Percentiles rank a stretch among this genome's conserved stretches.
phyloP scores from a whole-genome alignment of 2,329 filamentous ascomycete species.

The Thelonectria blattea region DNA sequence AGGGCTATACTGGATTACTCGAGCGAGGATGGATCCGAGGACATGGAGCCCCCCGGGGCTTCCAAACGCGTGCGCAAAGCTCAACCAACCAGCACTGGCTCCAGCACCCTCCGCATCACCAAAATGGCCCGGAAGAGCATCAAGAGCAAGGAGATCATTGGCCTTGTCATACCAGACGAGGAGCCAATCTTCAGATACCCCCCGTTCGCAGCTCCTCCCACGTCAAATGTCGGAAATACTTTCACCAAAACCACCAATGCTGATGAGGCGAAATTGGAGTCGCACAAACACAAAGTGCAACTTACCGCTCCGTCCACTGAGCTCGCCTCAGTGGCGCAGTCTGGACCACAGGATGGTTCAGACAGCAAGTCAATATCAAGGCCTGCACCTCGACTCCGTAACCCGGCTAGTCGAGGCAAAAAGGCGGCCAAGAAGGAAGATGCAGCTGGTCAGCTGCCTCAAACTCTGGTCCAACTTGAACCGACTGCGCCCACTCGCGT shows the following conservation, averaged over 20 bases:
- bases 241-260: constrained; percentile 2
- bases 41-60: background rate
- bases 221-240: background rate
- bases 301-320: background rate
- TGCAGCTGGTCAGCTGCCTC: constrained; percentile 55
- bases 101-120: constrained; percentile 44
- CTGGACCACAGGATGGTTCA: background rate
- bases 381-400: constrained; percentile 42
- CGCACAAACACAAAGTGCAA: constrained; percentile 2
- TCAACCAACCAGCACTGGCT: constrained; percentile 10
- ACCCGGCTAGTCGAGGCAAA: constrained; percentile 59
- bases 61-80: constrained; percentile 2
- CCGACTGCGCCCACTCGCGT: constrained; percentile 28
- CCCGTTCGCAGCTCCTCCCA: background rate
- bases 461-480: constrained; percentile 48
- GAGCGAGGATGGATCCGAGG: constrained; percentile 18
- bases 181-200: constrained; percentile 18
- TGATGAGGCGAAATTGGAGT: background rate
- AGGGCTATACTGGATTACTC: background rate
- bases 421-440: constrained; percentile 60
- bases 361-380: constrained; percentile 21
- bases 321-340: background rate
- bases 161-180: constrained; percentile 40
- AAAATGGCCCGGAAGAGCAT: constrained; percentile 51
- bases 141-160: constrained; percentile 56